phyloP scores from a whole-genome alignment of 2,329 filamentous ascomycete genomes.

The Ophiognomonia clavigignenti-juglandacearum region DNA sequence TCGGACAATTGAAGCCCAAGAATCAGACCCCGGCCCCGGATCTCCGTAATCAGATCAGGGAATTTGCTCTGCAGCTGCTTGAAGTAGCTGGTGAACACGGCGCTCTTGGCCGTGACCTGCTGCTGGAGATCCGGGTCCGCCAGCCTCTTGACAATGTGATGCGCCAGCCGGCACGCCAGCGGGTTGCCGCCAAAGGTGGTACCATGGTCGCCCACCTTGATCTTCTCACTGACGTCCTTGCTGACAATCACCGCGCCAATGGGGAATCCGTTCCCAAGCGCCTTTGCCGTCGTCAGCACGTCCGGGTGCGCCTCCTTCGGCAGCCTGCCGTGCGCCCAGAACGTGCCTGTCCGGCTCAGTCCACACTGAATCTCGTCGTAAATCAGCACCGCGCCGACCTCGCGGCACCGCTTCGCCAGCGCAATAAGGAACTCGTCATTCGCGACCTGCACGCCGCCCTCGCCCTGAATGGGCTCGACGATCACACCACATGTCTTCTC shows the following conservation, averaged over 20 bases:
- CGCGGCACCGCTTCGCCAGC: conserved; percentile 77
- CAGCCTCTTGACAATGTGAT: conserved; percentile 77
- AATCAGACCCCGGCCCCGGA: conserved; percentile 80
- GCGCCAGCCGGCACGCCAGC: conserved; percentile 75
- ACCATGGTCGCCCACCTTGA: conserved; percentile 71
- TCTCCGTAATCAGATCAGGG: conserved; percentile 70
- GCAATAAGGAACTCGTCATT: conserved; percentile 77
- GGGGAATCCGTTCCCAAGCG: conserved; percentile 92
- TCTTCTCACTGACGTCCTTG: conserved; percentile 59
- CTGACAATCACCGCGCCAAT: conserved; percentile 74
- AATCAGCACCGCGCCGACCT: conserved; percentile 83
- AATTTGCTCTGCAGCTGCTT: conserved; percentile 40
- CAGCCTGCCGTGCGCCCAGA: conserved; percentile 83
- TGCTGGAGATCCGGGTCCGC: conserved; percentile 65
- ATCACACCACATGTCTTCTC: conserved; percentile 90
- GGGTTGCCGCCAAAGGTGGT: conserved; percentile 95
- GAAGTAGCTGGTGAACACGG: conserved; percentile 44
- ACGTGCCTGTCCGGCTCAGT: conserved; percentile 74
- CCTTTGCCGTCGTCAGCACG: conserved; percentile 90
- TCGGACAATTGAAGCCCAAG: conserved; percentile 77
- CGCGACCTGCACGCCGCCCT: conserved; percentile 86
- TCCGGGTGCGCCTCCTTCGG: conserved; percentile 84
- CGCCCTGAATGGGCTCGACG: conserved; percentile 94
- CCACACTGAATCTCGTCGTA: conserved; percentile 98
- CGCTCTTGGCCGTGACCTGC: conserved; percentile 62